These are phyloP conservation scores for Hanseniaspora sp. DNA, from an alignment of 1,139 yeast species.

Conservation along the genomic window DNA sequence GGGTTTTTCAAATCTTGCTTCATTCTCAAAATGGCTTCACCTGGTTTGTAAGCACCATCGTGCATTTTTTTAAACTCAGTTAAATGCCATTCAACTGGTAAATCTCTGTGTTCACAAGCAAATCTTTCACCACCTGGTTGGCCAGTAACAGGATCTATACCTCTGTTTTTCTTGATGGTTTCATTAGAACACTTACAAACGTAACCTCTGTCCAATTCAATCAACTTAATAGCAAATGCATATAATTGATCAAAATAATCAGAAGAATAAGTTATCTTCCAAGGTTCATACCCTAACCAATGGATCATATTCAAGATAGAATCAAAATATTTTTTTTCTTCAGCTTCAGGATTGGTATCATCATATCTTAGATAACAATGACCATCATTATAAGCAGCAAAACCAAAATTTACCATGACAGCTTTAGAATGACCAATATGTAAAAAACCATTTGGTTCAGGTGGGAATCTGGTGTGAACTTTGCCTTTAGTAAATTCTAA, in stretches of 20 bases:
- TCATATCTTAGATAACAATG: slow-evolving; percentile 90
- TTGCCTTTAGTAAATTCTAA: slow-evolving; percentile 64
- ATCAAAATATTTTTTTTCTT: slow-evolving; percentile 84
- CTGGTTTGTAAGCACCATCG: slow-evolving; percentile 76
- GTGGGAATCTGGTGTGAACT: slow-evolving; percentile 92
- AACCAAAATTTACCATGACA: slow-evolving; percentile 86
- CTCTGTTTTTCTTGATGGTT: slow-evolving; percentile 81
- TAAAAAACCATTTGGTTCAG: slow-evolving; percentile 79
- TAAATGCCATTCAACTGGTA: slow-evolving; percentile 59
- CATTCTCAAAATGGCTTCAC: slow-evolving; percentile 93
- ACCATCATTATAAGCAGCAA: slow-evolving; percentile 88
- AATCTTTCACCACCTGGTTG: slow-evolving; percentile 84
- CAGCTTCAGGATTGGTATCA: slow-evolving; percentile 94
- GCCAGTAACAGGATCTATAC: slow-evolving; percentile 71
- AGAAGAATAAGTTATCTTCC: slow-evolving; percentile 73
- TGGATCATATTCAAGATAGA: slow-evolving; percentile 83
- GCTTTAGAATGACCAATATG: slow-evolving; percentile 98
- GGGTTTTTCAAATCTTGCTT: slow-evolving; percentile 87
- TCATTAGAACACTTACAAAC: slow-evolving; percentile 92
- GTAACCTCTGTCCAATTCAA: slow-evolving; percentile 61
- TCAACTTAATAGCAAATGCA: slow-evolving; percentile 72
- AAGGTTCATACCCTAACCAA: slow-evolving; percentile 84
- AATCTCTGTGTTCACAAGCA: slow-evolving; percentile 64
- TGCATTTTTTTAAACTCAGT: slow-evolving; percentile 79
- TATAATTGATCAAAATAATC: slow-evolving; percentile 88